Base-by-base conservation (phyloP, 2,329 filamentous ascomycete species). In the Chalara sp. region DNA sequence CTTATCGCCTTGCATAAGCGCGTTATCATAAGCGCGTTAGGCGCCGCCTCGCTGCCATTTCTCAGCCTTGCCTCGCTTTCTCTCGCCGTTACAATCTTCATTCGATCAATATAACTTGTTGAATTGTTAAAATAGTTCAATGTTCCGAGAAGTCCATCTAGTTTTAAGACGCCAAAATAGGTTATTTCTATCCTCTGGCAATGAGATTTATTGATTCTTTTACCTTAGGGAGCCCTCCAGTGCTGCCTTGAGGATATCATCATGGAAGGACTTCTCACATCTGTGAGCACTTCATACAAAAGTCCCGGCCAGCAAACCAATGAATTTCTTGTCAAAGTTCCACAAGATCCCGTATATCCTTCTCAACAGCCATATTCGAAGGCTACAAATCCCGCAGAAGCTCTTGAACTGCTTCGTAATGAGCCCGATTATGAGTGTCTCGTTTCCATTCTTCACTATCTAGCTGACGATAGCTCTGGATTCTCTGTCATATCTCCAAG, bases 351-450 rank as follows among this genome's bases (percentile, higher is more conserved):
- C 29, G 58, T 53, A 31, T 46, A 51, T 29, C 40, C 47, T 31
- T 51, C 52, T 48, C 40, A 54, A 47, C 21, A 21, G 21, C 21
- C 3, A 21, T 21, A 21, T 21, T 52, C 32, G 35, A 53, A 48
- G 10, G 50, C 60, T 53, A 52, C 52, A 32, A 60, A 55, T 10
- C 58, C 71, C 29, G 62, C 68, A 39, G 78, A 82, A 53, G 79
- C 75, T 7, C 67, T 88, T n/a, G 74, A 81, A 40, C 69, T 72
- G 3, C 68, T 90, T 10, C 82, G 76, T 55, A 73, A 68, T 40
- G 78, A 89, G 58, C 86, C 86, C 4, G 76, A 79, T 59, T 76
- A 82, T 56, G 74, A 80, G 7, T 70, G 72, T 3, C 68, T 89
- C 1, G 66, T 74, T 6, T 67, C 69, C 0, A 70, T 75, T 5